phyloP scores from a whole-genome alignment of 2,329 filamentous ascomycete genomes.

The Thielaviopsis musarum region DNA sequence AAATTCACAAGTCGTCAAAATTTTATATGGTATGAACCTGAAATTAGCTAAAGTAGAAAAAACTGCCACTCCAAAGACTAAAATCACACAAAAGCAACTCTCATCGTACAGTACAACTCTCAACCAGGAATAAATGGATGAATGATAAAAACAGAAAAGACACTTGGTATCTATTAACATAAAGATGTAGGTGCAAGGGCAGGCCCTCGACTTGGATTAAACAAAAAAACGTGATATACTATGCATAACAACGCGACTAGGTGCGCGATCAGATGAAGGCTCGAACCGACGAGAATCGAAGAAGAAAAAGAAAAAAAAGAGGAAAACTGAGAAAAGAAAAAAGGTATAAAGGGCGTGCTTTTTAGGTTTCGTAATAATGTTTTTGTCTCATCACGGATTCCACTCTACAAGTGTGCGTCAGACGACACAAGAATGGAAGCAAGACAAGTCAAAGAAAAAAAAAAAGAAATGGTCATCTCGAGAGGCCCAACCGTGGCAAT shows the following conservation, averaged over 20 bases:
- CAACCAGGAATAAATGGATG: no score
- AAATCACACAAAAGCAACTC: no score
- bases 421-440: neutral
- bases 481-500: neutral
- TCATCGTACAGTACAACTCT: no score
- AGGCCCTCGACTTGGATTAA: neutral
- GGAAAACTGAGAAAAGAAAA: neutral
- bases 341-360: neutral
- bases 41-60: no score
- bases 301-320: neutral
- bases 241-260: neutral
- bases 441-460: neutral
- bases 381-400: neutral
- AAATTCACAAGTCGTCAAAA: no score
- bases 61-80: no score
- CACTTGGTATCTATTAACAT: conserved; percentile 8
- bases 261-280: neutral
- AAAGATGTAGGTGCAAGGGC: neutral
- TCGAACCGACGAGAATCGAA: neutral
- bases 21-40: no score
- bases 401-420: neutral
- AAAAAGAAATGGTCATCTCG: neutral
- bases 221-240: conserved; percentile 5
- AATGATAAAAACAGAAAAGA: neutral
- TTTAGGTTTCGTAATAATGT: neutral